These are phyloP conservation scores for Stevia rebaudiana DNA, from an alignment of 140 eudicot genomes.

Conservation along the genomic window DNA sequence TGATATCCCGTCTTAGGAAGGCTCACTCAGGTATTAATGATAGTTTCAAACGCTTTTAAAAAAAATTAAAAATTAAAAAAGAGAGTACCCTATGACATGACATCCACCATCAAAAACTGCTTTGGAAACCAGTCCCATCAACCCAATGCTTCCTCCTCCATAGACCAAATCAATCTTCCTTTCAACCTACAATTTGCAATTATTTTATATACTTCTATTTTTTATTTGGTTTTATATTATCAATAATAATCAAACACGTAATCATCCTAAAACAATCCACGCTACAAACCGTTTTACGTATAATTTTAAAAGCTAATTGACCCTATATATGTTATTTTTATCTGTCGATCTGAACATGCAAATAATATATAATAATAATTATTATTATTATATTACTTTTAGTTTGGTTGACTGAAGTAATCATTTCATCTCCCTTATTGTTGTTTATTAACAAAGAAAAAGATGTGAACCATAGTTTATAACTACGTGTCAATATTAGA, in stretches of 20 bases:
- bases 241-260: slow-evolving; percentile 14
- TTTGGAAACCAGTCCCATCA: slow-evolving; percentile 49
- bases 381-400: not conserved
- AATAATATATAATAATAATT: not conserved
- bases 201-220: not conserved
- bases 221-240: not conserved
- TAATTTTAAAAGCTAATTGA: no score
- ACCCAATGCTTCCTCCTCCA: slow-evolving; percentile 56
- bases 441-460: slow-evolving; percentile 9
- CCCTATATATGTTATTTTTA: no score
- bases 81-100: slow-evolving; percentile 42
- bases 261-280: not conserved
- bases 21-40: no score
- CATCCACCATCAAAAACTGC: slow-evolving; percentile 48
- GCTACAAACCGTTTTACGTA: slow-evolving; percentile 3
- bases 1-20: no score
- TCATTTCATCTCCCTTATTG: not conserved
- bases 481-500: slow-evolving; percentile 16
- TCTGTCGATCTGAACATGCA: no score
- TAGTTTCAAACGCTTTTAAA: no score
- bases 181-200: slow-evolving; percentile 34
- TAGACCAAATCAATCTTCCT: slow-evolving; percentile 47
- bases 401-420: slow-evolving; percentile 18
- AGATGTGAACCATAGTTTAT: slow-evolving; percentile 14
- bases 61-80: not conserved